Evolutionary conservation across 2,329 filamentous ascomycete genomes (phyloP).

Genomic region (Aspergillus awamori): DNA sequence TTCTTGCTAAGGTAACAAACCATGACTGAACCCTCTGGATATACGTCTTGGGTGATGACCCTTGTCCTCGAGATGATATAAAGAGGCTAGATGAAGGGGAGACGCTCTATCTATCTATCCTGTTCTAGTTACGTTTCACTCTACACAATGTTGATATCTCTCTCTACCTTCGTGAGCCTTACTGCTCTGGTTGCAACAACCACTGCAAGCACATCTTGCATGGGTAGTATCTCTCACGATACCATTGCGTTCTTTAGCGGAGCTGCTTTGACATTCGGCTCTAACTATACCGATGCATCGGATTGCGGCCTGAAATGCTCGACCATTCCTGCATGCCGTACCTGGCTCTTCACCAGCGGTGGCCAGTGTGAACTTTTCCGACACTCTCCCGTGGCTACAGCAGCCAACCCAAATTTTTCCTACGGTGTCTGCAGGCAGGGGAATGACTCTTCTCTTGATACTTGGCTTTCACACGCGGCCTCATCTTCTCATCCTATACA

Average conservation of each 20-base stretch:
- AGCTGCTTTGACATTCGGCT: constrained; percentile 2
- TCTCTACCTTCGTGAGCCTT: neutral
- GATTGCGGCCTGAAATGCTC: constrained; percentile 1
- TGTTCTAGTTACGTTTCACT: no score
- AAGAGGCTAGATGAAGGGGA: neutral
- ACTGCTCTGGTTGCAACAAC: neutral
- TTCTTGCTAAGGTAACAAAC: no score
- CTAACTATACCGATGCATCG: constrained; percentile 1
- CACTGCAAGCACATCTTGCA: neutral
- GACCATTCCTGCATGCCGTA: neutral
- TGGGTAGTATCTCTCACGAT: neutral
- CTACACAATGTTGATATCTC: neutral
- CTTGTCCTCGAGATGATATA: neutral
- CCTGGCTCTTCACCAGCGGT: constrained; percentile 1
- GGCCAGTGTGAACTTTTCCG: constrained; percentile 2
- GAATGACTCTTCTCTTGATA: neutral
- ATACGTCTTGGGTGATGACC: no score
- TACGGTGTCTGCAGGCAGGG: neutral
- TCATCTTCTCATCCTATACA: neutral
- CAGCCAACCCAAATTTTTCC: neutral
- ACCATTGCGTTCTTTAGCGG: constrained; percentile 4
- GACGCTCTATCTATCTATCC: neutral
- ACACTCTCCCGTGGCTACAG: neutral
- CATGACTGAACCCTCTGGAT: no score
- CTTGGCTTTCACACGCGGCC: neutral